These are phyloP conservation scores for Populus pruinosa DNA, from an alignment of 345 rosid species.

Conservation along the genomic window DNA sequence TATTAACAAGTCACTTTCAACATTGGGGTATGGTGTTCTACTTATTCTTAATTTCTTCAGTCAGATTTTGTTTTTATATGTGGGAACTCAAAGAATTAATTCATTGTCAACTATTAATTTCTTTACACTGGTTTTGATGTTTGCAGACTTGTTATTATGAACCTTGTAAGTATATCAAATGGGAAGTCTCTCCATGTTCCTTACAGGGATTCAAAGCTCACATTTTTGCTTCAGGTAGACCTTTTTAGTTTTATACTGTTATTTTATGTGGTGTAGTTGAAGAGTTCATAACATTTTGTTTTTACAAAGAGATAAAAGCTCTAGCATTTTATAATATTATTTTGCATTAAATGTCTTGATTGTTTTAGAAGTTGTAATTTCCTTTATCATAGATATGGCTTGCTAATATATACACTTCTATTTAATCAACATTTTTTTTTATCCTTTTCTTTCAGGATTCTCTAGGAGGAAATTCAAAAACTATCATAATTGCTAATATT, in stretches of 20 bases:
- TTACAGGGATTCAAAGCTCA: conserved; percentile 95
- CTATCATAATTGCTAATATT: conserved; percentile 91
- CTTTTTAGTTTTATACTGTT: neutral
- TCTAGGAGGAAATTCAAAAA: conserved; percentile 95
- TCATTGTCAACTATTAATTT: neutral
- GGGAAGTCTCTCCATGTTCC: conserved; percentile 98
- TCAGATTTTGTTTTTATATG: neutral
- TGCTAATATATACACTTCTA: neutral
- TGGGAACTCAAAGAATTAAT: conserved; percentile 2
- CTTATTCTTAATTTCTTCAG: neutral
- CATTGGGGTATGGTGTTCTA: conserved; percentile 62
- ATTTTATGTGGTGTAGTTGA: neutral
- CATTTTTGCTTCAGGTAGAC: conserved; percentile 92
- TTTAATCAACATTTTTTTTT: neutral
- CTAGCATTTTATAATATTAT: neutral
- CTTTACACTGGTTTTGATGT: conserved; percentile 8
- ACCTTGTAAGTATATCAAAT: conserved; percentile 87
- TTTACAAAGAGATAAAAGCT: neutral
- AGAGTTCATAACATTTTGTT: neutral
- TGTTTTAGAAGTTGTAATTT: neutral
- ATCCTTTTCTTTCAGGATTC: conserved; percentile 62
- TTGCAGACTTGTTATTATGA: conserved; percentile 96
- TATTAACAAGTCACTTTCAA: conserved; percentile 95
- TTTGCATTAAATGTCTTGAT: neutral
- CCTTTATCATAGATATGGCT: neutral